Base-by-base conservation (phyloP, 805 yeast species). In the Starmerella potacharoeniae region DNA sequence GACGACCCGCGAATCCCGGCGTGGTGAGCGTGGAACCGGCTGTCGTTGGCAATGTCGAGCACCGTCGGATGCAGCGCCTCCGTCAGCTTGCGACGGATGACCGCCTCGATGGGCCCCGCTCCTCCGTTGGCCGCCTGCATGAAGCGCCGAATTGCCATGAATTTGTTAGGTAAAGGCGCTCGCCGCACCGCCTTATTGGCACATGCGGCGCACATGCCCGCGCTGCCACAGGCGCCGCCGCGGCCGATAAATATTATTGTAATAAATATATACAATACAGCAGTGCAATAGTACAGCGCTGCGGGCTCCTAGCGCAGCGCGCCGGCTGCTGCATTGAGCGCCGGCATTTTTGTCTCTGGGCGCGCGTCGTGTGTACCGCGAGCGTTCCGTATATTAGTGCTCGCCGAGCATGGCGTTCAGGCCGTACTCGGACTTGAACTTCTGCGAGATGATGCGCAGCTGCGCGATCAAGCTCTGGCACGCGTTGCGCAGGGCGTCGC, bases 361-460 rank as follows among this genome's bases (percentile, higher is more conserved):
- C 33, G 35, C 28, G 22, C 6, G 36, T 31, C 22, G 22, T 22
- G 22, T 22, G 22, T 22, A 3, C 22, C 22, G 22, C 22, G 22
- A 3, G 22, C 22, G 22, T 22, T 22, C 22, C 22, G 22, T 22
- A 22, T 22, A 7, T 47, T 29, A 57, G 47, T 59, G 56, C 31
- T 71, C 72, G 28, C 66, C 71, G 22, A 73, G 60, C 65, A 71
- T 65, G 39, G 90, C 81, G 71, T 87, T 87, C 66, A 93, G 79
- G 51, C 89, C 90, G 91, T 96, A 93, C 75, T 93, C 99, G 55
- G 84, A 83, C 66, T 80, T 81, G 73, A 93, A 93, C 67, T 84
- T 86, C 39, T 82, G 81, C 62, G 82, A 81, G 63, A 93, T 73
- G 41, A 78, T 73, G 56, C 82, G 86, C 58, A 93, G 76, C 69